These are phyloP conservation scores for Bruguiera hainesii DNA, from an alignment of 441 rosid genomes.

Conservation along the genomic window DNA sequence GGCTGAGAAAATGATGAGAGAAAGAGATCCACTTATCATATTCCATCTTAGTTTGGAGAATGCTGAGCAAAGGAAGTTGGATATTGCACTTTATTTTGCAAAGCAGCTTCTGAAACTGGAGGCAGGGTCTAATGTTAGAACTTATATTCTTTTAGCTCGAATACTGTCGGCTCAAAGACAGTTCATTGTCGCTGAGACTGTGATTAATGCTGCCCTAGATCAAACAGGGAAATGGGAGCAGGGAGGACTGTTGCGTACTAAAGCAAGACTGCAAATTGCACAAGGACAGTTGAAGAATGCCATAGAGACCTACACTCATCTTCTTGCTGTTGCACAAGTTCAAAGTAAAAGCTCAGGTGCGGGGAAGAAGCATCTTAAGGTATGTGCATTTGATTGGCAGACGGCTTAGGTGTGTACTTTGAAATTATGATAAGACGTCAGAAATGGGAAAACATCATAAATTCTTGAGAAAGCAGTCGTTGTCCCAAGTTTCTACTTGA, in stretches of 20 bases:
- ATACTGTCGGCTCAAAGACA: conserved; percentile 73
- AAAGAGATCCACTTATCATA: conserved; percentile 47
- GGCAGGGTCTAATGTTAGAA: conserved; percentile 57
- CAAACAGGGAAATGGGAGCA: conserved; percentile 92
- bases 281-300: conserved; percentile 62
- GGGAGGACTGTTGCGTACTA: conserved; percentile 63
- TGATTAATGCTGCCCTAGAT: conserved; percentile 63
- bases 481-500: too few species aligned
- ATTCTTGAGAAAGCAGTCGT: too few species aligned
- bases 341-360: conserved; percentile 52
- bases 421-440: neutral
- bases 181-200: conserved; percentile 57
- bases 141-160: conserved; percentile 60
- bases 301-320: conserved; percentile 60
- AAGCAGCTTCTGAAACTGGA: conserved; percentile 57
- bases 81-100: conserved; percentile 54
- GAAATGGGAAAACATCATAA: neutral
- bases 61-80: conserved; percentile 88
- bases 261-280: conserved; percentile 75
- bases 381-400: conserved; percentile 17
- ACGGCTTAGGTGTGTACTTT: neutral
- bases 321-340: conserved; percentile 87
- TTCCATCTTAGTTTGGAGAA: conserved; percentile 64
- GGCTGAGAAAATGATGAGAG: conserved; percentile 41
- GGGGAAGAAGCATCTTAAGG: conserved; percentile 53